Conservation (phyloP, 768 basidiomycete genomes). For the Boletus rubropictus region DNA sequence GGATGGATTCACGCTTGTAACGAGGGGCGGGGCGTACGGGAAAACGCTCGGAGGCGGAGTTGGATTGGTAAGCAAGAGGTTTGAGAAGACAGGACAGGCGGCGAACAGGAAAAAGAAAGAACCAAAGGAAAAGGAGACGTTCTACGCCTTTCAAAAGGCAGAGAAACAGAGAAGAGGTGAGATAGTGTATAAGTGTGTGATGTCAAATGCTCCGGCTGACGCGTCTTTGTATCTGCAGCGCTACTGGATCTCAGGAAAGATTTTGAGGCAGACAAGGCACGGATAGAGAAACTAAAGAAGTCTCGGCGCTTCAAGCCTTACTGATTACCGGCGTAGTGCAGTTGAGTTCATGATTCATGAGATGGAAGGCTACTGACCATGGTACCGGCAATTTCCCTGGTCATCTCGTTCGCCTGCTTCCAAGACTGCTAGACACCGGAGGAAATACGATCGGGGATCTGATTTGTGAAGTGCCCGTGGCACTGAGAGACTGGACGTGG, state of each 20-base stretch:
- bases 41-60: conserved; percentile 81
- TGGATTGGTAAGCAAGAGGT: conserved; percentile 57
- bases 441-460: conserved; percentile 5
- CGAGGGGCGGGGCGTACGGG: conserved; percentile 87
- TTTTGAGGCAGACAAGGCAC: conserved; percentile 84
- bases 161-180: conserved; percentile 83
- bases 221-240: conserved; percentile 31
- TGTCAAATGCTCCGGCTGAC: neutral
- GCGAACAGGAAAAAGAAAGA: conserved; percentile 47
- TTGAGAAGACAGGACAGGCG: conserved; percentile 33
- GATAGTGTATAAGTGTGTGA: conserved; percentile 6
- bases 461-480: too few relatives aligned
- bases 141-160: conserved; percentile 88
- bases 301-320: conserved; percentile 86
- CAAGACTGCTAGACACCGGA: conserved; percentile 9
- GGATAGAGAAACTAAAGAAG: conserved; percentile 45
- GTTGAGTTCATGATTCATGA: neutral
- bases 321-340: conserved; percentile 32
- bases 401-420: conserved; percentile 16
- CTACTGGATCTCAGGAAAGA: conserved; percentile 60
- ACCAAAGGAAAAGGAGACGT: conserved; percentile 64
- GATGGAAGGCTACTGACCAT: neutral
- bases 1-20: conserved; percentile 92
- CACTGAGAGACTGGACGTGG: too few relatives aligned
- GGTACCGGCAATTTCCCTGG: neutral